phyloP scores from a whole-genome alignment of 2,329 filamentous ascomycete genomes.

The Amphichorda felina region DNA sequence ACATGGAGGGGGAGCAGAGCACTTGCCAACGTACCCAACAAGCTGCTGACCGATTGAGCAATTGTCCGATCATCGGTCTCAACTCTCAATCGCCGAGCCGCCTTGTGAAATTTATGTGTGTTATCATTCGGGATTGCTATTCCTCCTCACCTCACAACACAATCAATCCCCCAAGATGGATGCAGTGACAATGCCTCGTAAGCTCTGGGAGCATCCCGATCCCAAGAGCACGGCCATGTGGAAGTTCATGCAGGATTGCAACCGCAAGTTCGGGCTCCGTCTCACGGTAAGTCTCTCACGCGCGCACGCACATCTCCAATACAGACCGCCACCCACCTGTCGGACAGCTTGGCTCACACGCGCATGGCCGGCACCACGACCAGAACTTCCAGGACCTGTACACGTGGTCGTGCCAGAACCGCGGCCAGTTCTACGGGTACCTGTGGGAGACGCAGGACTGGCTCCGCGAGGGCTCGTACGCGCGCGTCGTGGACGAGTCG shows the following conservation, averaged over 20 bases:
- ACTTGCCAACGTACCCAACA: too few species aligned
- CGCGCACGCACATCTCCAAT: too few species aligned
- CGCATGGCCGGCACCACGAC: background rate
- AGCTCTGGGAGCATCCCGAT: conserved; percentile 57
- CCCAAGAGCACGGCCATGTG: conserved; percentile 53
- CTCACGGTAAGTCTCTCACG: conserved; percentile 36
- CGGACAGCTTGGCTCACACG: too few species aligned
- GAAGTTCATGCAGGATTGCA: conserved; percentile 53
- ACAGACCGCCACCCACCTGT: background rate
- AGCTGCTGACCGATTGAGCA: too few species aligned
- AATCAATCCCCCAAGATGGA: background rate
- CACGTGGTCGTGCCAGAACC: conserved; percentile 51
- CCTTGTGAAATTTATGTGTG: too few species aligned
- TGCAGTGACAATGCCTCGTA: conserved; percentile 30
- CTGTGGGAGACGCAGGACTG: conserved; percentile 48
- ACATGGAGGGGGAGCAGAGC: too few species aligned
- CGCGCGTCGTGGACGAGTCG: conserved; percentile 54
- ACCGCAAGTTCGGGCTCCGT: conserved; percentile 40
- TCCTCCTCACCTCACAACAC: too few species aligned
- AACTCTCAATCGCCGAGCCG: too few species aligned
- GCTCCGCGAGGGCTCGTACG: conserved; percentile 51
- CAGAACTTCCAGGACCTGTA: conserved; percentile 61
- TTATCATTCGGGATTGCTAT: too few species aligned
- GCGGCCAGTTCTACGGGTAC: conserved; percentile 53
- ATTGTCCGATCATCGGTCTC: too few species aligned